Base-by-base conservation (phyloP, 257 asterid genomes). In the Penstemon eatonii region DNA sequence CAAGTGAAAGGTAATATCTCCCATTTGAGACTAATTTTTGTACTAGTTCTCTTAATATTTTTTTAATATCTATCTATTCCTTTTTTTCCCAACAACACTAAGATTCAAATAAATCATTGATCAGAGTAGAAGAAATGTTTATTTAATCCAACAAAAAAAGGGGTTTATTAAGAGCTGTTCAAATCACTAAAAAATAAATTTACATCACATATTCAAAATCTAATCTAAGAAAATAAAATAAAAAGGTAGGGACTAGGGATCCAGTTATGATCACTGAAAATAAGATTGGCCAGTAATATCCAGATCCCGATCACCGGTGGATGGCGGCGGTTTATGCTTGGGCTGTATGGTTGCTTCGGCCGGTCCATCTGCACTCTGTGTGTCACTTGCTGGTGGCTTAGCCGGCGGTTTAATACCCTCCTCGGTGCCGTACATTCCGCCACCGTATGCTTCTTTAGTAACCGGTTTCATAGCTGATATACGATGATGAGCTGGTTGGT, bases 351-450 rank as follows among this genome's bases (percentile, higher is more conserved):
- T 65, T 44, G 87, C 72, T 73, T 85, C 82, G 0, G 53, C 76
- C 8, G 87, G 91, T 42, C 93, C 95, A 64, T 90, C 96, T 0
- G 96, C 93, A 19, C 94, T 90, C 69, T 90, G 96, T 0, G 88
- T 90, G 51, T 63, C 83, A 67, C 96, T 87, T 1, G 93, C 91
- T 25, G 81, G 84, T 40, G 81, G 77, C 61, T 73, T 76, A 5
- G 13, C 56, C 4, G 70, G 66, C 43, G 60, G 56, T 40, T 76
- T 51, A 19, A 7, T 66, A 0, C 53, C 86, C 25, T 81, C 88
- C 52, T 84, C 91, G 43, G 81, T 44, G 11, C 80, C 96, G 67
- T 90, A 87, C 82, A 90, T 72, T 41, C 96, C 91, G 11, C 95
- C 95, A 47, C 95, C 96, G 80, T 85, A 84, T 2, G 93, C 96